Evolutionary conservation across 768 basidiomycete species (phyloP).

Genomic region (Hebeloma cylindrosporum): DNA sequence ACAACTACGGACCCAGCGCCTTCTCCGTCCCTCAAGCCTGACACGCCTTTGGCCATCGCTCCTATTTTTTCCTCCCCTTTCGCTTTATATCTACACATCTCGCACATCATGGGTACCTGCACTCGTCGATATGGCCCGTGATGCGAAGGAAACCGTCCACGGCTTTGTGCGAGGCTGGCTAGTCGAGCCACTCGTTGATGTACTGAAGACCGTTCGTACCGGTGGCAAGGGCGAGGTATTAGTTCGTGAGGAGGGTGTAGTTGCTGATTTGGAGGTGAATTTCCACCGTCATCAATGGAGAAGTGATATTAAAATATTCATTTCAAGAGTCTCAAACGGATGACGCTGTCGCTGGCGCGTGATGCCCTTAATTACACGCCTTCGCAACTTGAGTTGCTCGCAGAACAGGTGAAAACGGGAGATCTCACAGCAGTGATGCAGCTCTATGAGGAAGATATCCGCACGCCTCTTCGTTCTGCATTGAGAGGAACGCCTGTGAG

Average conservation of each 20-base stretch:
- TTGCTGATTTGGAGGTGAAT: constrained; percentile 80
- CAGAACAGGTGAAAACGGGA: constrained; percentile 66
- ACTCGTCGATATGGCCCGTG: constrained; percentile 53
- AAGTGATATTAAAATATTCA: constrained; percentile 1
- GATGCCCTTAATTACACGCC: constrained; percentile 73
- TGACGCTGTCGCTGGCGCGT: constrained; percentile 81
- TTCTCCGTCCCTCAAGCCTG: constrained; percentile 67
- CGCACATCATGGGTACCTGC: constrained; percentile 42
- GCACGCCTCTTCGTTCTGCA: constrained; percentile 79
- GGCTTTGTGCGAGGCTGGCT: constrained; percentile 85
- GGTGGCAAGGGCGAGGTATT: constrained; percentile 76
- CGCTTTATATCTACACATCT: constrained; percentile 59
- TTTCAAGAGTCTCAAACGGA: constrained; percentile 77
- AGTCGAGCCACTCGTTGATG: constrained; percentile 79
- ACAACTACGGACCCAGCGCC: constrained; percentile 29
- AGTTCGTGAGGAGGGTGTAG: constrained; percentile 77
- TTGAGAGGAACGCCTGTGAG: constrained; percentile 79
- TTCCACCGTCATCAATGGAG: not conserved
- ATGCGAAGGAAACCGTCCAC: constrained; percentile 62
- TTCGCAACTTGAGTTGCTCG: constrained; percentile 63
- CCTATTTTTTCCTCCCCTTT: constrained; percentile 71
- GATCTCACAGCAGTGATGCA: constrained; percentile 85
- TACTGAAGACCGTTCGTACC: constrained; percentile 79
- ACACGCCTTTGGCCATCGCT: constrained; percentile 81
- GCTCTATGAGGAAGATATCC: constrained; percentile 92